Conservation (phyloP, 2,329 filamentous ascomycete species). For the Aspergillus ibericus region DNA sequence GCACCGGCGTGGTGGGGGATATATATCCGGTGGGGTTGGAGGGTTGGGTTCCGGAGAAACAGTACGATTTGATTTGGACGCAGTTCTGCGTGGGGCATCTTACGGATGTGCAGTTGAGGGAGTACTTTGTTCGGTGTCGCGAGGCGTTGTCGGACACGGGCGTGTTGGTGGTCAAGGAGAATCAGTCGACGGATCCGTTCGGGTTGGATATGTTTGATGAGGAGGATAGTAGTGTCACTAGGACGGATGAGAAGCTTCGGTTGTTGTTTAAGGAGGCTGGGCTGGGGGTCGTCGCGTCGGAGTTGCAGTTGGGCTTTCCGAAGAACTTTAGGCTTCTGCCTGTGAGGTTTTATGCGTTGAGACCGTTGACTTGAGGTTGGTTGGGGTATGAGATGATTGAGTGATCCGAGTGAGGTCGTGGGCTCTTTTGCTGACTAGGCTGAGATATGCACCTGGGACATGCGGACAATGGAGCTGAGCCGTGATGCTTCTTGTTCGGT, state of each 20-base stretch:
- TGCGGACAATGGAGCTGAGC: not conserved
- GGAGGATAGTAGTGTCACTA: conserved; percentile 73
- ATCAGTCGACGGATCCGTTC: conserved; percentile 57
- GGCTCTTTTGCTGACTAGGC: no score
- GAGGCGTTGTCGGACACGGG: conserved; percentile 46
- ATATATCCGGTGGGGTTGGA: conserved; percentile 75
- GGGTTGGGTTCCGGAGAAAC: conserved; percentile 59
- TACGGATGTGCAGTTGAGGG: conserved; percentile 69
- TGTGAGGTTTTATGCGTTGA: conserved; percentile 76
- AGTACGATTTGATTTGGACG: conserved; percentile 82
- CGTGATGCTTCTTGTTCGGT: not conserved
- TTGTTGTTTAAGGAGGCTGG: conserved; percentile 68
- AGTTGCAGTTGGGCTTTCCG: conserved; percentile 72
- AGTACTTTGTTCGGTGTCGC: conserved; percentile 65
- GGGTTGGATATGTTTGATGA: conserved; percentile 71
- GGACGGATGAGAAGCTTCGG: conserved; percentile 71
- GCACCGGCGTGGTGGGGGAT: conserved; percentile 55
- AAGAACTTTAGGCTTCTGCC: conserved; percentile 63
- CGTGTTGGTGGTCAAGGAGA: conserved; percentile 76
- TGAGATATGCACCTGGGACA: no score
- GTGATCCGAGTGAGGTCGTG: no score
- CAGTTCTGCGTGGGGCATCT: conserved; percentile 90
- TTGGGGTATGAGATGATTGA: not conserved
- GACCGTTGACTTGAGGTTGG: conserved; percentile 42
- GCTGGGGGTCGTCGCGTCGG: conserved; percentile 66